Evolutionary conservation across 2,329 filamentous ascomycete species (phyloP), one percentile per base, ranked within the genome.

Genomic region (Myriangium duriaei): DNA sequence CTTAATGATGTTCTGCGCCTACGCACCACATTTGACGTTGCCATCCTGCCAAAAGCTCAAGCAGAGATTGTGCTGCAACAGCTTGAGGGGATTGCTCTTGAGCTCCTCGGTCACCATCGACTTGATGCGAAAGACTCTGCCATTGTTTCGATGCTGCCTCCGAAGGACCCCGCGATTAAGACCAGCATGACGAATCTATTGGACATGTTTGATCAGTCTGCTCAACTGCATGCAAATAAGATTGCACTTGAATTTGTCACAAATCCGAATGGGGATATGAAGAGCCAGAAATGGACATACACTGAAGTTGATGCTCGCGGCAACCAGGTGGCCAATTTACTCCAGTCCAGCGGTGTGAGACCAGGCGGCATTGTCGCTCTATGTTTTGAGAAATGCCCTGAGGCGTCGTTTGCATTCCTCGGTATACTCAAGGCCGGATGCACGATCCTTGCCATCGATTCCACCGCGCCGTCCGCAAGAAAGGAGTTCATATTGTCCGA

Each of bases 401-500:
- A 88, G 51, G 85, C 84, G 0, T 87, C 83, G 26, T 83, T 91
- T 49, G 72, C 79, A 0, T 86, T 92, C 28, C 62, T 92, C 2
- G 85, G 84, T 1, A 78, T 91, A 38, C 61, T 92, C 19, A 93
- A 93, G 54, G 74, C 80, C 4, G 85, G 85, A 0, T 87, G 80
- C 52, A 74, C 79, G 1, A 92, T 87, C 55, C 68, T 93, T 11
- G 83, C 85, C 0, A 67, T 93, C 7, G 85, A 93, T 51, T 78
- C 81, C 0, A 70, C 69, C 1, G 79, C 85, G 0, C 85, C 85
- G 0, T 62, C 65, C 3, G 69, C 78, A 7, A 69, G 85, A n/a
- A 84, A 85, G 48, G 64, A 74, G 19, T 92, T 87, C 52, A 88
- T 93, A 7, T 49, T 87, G 3, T 48, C 71, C 14, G 88, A 96